These are phyloP conservation scores for Centella asiatica DNA, from an alignment of 129 eudicot genomes.

Conservation along the genomic window DNA sequence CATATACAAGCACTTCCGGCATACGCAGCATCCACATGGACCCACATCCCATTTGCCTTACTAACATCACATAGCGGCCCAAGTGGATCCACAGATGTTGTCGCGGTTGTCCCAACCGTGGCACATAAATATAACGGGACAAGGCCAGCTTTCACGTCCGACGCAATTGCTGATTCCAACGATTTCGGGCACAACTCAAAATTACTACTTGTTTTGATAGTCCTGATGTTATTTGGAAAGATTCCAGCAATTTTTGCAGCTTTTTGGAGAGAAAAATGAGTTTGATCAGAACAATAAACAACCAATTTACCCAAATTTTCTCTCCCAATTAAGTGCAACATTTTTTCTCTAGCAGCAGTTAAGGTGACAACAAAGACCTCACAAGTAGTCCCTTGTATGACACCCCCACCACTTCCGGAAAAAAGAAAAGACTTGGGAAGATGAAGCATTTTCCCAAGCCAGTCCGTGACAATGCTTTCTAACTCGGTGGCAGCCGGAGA, in stretches of 20 bases:
- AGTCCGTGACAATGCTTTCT: background rate
- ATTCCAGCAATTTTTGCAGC: conserved; percentile 28
- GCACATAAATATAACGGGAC: conserved; percentile 30
- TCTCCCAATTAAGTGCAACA: conserved; percentile 7
- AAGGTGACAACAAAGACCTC: background rate
- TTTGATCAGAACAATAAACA: conserved; percentile 36
- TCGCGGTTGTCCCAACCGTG: conserved; percentile 32
- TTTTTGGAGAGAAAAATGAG: conserved; percentile 26
- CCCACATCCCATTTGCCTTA: conserved; percentile 22
- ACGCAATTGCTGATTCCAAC: conserved; percentile 1
- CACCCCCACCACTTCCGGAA: background rate
- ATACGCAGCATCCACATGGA: conserved; percentile 37
- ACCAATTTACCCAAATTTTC: conserved; percentile 20
- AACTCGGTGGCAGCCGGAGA: conserved; percentile 7
- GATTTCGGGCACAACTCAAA: conserved; percentile 16
- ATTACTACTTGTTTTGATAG: conserved; percentile 14
- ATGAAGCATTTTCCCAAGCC: background rate
- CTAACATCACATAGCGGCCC: conserved; percentile 18
- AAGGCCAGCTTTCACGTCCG: conserved; percentile 21
- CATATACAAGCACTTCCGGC: conserved; percentile 25
- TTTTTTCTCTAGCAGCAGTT: background rate
- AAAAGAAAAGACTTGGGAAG: background rate
- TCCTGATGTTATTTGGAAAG: conserved; percentile 13
- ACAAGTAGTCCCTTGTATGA: background rate
- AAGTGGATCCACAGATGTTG: conserved; percentile 29